Evolutionary conservation across 352 stramenopile genomes (phyloP), one percentile per base, ranked within the genome.

Genomic region (Globisporangium spiculum): DNA sequence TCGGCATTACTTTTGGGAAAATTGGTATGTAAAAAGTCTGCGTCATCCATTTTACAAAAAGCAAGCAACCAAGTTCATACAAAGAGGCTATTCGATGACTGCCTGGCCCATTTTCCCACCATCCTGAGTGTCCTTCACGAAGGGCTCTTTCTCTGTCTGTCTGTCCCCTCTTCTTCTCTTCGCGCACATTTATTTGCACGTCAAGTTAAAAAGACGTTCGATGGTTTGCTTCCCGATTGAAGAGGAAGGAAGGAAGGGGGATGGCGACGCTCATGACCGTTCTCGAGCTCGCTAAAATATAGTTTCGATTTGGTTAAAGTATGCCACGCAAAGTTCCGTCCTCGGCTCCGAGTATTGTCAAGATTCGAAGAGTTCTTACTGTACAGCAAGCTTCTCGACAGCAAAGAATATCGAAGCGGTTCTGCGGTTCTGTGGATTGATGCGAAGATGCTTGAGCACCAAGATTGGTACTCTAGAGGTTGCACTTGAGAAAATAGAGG

Each of bases 121-220:
- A 52, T 52, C 44, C 44, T 52, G 10, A n/a, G 41, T 50, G 41
- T 50, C 41, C 41, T 50, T n/a, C 16, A 50, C 16, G 5, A 44
- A 44, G 36, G 12, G 44, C 18, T 22, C 20, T 52, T 52, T 52
- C 44, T 52, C 44, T 52, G 18, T 52, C 44, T 22, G 10, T 44
- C 12, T 14, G 36, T 44, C 36, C 12, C 12, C 36, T 44, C 36
- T 44, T 44, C 36, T 18, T 44, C 9, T 14, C 30, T 32, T 32
- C 32, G 5, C 32, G 8, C 32, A 38, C 8, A 38, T 38, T 38
- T 38, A 38, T 38, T 38, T 38, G 6, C 44, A 52, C 44, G 44
- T 52, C 44, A 52, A 52, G 44, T 52, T 24, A 52, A 52, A 52
- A 52, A 50, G 16, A 52, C 44, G 44, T 52, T 52, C 44, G 44